Evolutionary conservation across 1,139 yeast species (phyloP).

Genomic region (Pneumocystis jirovecii): DNA sequence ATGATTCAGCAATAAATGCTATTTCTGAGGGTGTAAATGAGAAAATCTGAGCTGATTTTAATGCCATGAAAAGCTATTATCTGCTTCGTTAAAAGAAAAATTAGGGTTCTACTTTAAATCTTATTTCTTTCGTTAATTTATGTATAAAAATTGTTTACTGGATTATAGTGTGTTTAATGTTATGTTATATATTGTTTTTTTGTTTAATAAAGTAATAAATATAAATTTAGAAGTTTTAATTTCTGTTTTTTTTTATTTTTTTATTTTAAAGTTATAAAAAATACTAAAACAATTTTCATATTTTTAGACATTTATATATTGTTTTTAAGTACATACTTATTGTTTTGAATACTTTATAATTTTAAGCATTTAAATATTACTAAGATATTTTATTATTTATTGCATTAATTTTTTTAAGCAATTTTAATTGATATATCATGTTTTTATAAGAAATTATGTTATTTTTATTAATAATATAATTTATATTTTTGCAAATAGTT

Average conservation of each 20-base stretch:
- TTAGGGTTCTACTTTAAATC: neutral
- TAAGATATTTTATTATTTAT: no score
- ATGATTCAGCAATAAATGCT: slow-evolving; percentile 74
- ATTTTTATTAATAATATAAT: no score
- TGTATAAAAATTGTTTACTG: neutral
- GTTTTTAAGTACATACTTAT: no score
- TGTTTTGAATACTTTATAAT: no score
- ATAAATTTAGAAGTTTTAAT: neutral
- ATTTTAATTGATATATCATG: no score
- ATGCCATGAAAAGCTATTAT: slow-evolving; percentile 35
- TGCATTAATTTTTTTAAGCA: no score
- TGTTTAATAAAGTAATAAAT: no score
- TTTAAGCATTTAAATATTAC: no score
- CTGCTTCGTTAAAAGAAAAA: neutral
- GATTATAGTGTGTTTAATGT: neutral
- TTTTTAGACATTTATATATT: no score
- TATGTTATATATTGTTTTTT: no score
- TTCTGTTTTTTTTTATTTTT: neutral
- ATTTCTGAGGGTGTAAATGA: slow-evolving; percentile 66
- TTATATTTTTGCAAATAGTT: neutral
- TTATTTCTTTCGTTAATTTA: neutral
- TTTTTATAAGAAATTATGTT: neutral
- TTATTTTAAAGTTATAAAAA: neutral
- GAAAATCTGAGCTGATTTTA: slow-evolving; percentile 41
- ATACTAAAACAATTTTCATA: no score